A percentile compares a stretch with the other conserved stretches of the same genome.
Conservation (phyloP, 805 yeast species). For the Sungouiella thailandica region DNA sequence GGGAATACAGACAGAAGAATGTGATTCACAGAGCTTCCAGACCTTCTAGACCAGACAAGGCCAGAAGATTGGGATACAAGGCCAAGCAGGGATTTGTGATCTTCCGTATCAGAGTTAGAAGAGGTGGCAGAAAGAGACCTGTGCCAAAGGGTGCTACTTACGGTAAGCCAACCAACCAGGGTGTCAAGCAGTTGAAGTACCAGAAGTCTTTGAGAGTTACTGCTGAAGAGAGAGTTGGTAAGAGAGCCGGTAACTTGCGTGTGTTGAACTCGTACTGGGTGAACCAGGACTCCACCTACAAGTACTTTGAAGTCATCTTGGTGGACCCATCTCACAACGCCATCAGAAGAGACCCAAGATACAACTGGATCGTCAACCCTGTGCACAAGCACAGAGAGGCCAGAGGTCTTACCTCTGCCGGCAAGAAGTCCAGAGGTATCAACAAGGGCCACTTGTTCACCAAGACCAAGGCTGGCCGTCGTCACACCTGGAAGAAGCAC, state of each 20-base stretch:
- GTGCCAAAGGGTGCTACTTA: conserved; percentile 99
- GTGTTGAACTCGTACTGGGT: conserved; percentile 99
- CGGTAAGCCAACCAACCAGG: conserved; percentile 99
- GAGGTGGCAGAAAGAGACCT: conserved; percentile 99
- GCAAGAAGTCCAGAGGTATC: conserved; percentile 99
- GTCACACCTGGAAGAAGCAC: conserved; percentile 99
- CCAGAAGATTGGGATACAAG: conserved; percentile 99
- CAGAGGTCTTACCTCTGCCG: conserved; percentile 97
- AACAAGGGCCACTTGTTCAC: conserved; percentile 99
- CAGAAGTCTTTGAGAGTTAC: conserved; percentile 97
- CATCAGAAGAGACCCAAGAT: conserved; percentile 96
- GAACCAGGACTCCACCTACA: conserved; percentile 99
- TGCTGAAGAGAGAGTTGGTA: conserved; percentile 99
- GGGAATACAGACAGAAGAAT: conserved; percentile 99
- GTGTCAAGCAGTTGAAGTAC: conserved; percentile 98
- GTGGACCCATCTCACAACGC: conserved; percentile 98
- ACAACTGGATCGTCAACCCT: conserved; percentile 99
- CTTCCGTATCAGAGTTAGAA: conserved; percentile 98
- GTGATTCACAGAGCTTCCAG: conserved; percentile 98
- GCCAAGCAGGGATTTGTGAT: conserved; percentile 99
- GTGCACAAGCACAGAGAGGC: conserved; percentile 99
- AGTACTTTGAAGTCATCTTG: conserved; percentile 96
- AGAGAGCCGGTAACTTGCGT: conserved; percentile 98
- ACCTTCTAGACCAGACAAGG: conserved; percentile 99
- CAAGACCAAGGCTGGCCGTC: conserved; percentile 98